These are phyloP conservation scores for Aspergillus neoniger DNA, from an alignment of 2,329 filamentous ascomycete genomes.

Conservation along the genomic window DNA sequence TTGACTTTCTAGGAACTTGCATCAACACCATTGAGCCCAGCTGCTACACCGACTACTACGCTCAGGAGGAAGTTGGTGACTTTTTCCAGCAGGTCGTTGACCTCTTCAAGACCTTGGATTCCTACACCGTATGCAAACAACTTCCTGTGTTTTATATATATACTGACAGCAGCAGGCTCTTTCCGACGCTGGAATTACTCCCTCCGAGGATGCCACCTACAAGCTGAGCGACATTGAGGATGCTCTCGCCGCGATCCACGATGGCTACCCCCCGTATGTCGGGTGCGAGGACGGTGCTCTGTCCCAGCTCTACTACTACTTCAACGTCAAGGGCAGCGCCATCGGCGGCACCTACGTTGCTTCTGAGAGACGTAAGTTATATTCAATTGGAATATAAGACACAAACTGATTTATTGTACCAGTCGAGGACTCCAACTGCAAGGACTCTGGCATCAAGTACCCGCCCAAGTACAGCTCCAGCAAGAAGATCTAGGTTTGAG, in stretches of 20 bases:
- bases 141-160: not conserved
- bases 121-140: slow-evolving; percentile 48
- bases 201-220: slow-evolving; percentile 54
- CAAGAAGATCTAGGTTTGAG: not conserved
- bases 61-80: slow-evolving; percentile 60
- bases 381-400: not conserved
- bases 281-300: slow-evolving; percentile 52
- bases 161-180: slow-evolving; percentile 49
- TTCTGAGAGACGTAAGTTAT: slow-evolving; percentile 48
- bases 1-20: slow-evolving; percentile 54
- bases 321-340: slow-evolving; percentile 56
- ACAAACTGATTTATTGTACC: not conserved
- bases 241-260: slow-evolving; percentile 52
- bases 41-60: slow-evolving; percentile 62
- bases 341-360: slow-evolving; percentile 64
- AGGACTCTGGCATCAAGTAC: slow-evolving; percentile 64
- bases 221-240: slow-evolving; percentile 52
- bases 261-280: slow-evolving; percentile 53
- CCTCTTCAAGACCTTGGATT: slow-evolving; percentile 58
- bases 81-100: slow-evolving; percentile 59
- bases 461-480: slow-evolving; percentile 53
- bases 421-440: slow-evolving; percentile 59
- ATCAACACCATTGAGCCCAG: slow-evolving; percentile 66
- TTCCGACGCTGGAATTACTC: slow-evolving; percentile 57
- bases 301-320: slow-evolving; percentile 60